phyloP scores from a whole-genome alignment of 768 basidiomycete genomes.

The Russula sp. region DNA sequence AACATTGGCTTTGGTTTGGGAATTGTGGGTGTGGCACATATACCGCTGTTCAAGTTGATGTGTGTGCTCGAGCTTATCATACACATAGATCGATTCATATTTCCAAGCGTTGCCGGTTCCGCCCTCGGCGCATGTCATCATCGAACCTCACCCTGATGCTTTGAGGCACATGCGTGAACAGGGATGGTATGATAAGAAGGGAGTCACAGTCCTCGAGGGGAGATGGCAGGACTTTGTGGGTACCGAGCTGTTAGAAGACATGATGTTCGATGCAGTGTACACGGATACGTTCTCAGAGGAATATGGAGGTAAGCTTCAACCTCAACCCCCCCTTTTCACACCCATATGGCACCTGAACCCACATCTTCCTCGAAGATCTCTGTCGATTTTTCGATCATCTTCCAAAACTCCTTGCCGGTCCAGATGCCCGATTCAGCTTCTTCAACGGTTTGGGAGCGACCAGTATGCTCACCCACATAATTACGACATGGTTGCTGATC shows the following conservation, averaged over 20 bases:
- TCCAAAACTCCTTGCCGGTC: conserved; percentile 65
- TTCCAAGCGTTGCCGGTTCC: conserved; percentile 58
- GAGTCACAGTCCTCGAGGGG: conserved; percentile 77
- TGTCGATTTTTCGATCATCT: conserved; percentile 74
- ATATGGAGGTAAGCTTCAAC: conserved; percentile 50
- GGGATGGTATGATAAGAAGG: conserved; percentile 73
- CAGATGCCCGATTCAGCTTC: conserved; percentile 82
- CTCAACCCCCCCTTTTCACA: too few species aligned
- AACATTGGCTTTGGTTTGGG: conserved; percentile 95
- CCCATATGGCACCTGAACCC: background rate
- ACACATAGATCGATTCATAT: conserved; percentile 65
- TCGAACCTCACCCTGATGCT: conserved; percentile 92
- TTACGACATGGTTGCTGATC: background rate
- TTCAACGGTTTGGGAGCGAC: conserved; percentile 98
- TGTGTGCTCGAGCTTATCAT: background rate
- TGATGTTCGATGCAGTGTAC: conserved; percentile 85
- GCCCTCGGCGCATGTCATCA: conserved; percentile 76
- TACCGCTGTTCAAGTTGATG: background rate
- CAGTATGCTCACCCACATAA: conserved; percentile 39
- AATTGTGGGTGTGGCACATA: conserved; percentile 47
- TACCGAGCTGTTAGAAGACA: conserved; percentile 44
- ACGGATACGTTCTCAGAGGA: conserved; percentile 92
- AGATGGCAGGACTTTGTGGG: conserved; percentile 90
- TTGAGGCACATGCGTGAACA: conserved; percentile 66
- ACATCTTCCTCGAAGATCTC: conserved; percentile 39